phyloP scores from a whole-genome alignment of 345 rosid genomes.

The Linum tenue region DNA sequence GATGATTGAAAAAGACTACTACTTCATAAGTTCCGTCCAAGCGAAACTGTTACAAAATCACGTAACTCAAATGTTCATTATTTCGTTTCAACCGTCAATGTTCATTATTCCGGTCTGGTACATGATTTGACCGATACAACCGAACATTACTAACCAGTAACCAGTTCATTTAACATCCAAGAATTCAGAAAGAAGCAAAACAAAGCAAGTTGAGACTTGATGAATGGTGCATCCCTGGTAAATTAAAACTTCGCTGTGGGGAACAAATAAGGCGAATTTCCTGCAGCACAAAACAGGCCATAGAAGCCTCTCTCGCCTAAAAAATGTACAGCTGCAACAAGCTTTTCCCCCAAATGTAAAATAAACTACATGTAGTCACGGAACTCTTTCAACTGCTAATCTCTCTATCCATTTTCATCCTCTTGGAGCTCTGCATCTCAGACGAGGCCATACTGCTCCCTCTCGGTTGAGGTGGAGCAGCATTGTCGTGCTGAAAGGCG shows the following conservation, averaged over 20 bases:
- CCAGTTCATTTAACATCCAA: not conserved
- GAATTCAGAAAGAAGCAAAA: too few species aligned
- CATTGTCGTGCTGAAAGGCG: conserved; percentile 65
- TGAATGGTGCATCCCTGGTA: too few species aligned
- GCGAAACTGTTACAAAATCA: too few species aligned
- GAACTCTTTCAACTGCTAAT: conserved; percentile 37
- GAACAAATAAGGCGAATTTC: conserved; percentile 1
- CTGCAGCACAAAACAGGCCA: conserved; percentile 20
- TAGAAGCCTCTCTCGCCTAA: not conserved
- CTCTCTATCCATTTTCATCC: conserved; percentile 88
- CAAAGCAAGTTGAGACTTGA: too few species aligned
- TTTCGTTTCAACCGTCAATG: too few species aligned
- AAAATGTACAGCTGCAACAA: conserved; percentile 9
- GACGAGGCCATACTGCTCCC: conserved; percentile 33
- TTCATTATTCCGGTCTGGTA: too few species aligned
- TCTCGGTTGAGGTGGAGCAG: conserved; percentile 30
- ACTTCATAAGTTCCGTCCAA: not conserved
- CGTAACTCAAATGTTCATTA: too few species aligned
- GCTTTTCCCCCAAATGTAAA: conserved; percentile 4
- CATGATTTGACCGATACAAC: too few species aligned
- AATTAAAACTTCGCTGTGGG: too few species aligned
- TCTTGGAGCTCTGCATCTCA: conserved; percentile 56
- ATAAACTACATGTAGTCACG: not conserved
- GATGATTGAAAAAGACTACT: not conserved
- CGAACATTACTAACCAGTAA: not conserved